These are phyloP conservation scores for Pilatotrama ljubarskyi DNA, from an alignment of 768 basidiomycete genomes.

Conservation along the genomic window DNA sequence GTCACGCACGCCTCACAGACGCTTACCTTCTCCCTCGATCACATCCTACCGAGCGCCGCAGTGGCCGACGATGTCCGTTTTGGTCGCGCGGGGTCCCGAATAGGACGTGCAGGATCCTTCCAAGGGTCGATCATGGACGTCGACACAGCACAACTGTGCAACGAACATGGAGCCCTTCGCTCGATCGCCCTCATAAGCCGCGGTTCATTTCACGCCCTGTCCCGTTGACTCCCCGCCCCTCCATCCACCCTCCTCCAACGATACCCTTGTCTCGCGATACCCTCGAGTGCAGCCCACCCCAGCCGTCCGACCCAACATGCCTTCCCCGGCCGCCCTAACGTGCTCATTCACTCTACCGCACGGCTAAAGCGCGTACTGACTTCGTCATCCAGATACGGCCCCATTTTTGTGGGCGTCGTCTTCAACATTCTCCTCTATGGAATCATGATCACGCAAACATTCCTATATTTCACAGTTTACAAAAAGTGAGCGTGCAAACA, in stretches of 20 bases:
- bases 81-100: constrained; percentile 1
- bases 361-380: neutral
- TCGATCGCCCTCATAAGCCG: constrained; percentile 7
- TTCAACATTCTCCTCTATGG: constrained; percentile 50
- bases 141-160: constrained; percentile 2
- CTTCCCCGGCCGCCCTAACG: constrained; percentile 19
- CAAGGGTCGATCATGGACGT: constrained; percentile 3
- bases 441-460: constrained; percentile 49
- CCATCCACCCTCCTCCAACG: neutral
- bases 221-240: neutral
- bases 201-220: neutral
- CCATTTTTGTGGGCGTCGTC: constrained; percentile 49
- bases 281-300: neutral
- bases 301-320: constrained; percentile 8
- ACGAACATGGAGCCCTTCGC: neutral
- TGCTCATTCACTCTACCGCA: neutral
- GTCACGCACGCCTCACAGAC: too few species aligned
- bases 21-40: too few species aligned
- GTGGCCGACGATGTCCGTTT: neutral
- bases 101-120: neutral
- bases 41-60: neutral
- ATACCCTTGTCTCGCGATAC: constrained; percentile 5
- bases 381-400: constrained; percentile 44
- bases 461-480: constrained; percentile 47
- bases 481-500: constrained; percentile 33